Evolutionary conservation across 228 moss, liverwort and hornwort genomes (phyloP), one percentile per base, ranked within the genome.

Genomic region (Sphagnum magellanicum): DNA sequence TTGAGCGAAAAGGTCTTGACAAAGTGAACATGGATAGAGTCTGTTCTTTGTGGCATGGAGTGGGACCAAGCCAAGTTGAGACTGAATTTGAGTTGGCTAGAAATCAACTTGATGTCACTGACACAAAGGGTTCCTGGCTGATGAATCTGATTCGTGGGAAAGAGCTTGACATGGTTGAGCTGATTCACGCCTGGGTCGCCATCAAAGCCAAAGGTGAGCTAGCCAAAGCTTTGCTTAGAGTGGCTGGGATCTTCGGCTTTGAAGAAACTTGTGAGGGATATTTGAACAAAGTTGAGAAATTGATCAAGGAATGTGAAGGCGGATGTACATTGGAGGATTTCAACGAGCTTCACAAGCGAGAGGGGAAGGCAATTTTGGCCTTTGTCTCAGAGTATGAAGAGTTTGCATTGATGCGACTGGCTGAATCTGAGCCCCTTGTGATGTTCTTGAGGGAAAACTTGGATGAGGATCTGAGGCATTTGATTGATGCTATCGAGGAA

Each of bases 401-500:
- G 73, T 70, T 81, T 59, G 79, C 79, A 51, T 68, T 87, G 13
- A 79, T 78, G 49, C 74, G 79, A 69, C 78, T 87, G 49, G 72
- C 76, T 15, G 72, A 81, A 49, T 83, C 87, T 6, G 78, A 79
- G 68, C 72, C 65, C 49, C 83, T 87, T 15, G 73, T 87, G 68
- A 47, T 64, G 50, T 87, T 87, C n/a, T 69, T 87, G 8, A 74
- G 72, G 63, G 83, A 81, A 52, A 87, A 81, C 51, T 46, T 83
- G 47, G 76, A 87, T 7, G 87, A 87, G 70, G 87, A 87, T 71
- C 83, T 87, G 4, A 72, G 87, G 50, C 78, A 80, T 61, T 62
- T 87, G 74, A 87, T 81, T 53, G 87, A 87, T 52, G 87, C 83
- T 60, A 80, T 87, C 71, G 87, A 87, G 74, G 87, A 83, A 71